Conservation (phyloP, 1,284 basidiomycete species). For the Trichosporon faecale region DNA sequence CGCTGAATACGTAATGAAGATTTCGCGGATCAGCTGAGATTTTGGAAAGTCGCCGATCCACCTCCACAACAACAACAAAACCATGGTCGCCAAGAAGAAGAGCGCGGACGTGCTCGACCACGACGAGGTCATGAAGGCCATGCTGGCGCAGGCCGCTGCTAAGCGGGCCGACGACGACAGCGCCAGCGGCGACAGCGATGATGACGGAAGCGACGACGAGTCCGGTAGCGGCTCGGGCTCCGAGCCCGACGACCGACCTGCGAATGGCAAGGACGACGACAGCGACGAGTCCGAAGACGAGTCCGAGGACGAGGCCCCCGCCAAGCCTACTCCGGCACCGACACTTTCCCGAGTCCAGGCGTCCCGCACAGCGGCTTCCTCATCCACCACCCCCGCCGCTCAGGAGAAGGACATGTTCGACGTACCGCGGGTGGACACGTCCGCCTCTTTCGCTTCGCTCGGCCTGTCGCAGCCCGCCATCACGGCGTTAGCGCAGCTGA, state of each 20-base stretch:
- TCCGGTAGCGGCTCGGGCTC: conserved; percentile 18
- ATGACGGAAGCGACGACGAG: conserved; percentile 22
- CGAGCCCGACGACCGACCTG: conserved; percentile 15
- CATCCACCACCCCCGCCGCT: background rate
- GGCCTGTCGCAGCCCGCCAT: conserved; percentile 72
- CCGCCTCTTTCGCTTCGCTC: conserved; percentile 63
- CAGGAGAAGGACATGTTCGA: conserved; percentile 14
- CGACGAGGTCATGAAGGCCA: conserved; percentile 42
- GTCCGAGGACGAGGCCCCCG: conserved; percentile 7
- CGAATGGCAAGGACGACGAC: background rate
- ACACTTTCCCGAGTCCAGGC: conserved; percentile 31
- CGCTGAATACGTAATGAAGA: conserved; percentile 9
- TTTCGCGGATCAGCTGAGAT: background rate
- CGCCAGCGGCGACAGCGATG: conserved; percentile 17
- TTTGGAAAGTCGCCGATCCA: background rate
- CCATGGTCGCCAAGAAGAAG: conserved; percentile 14
- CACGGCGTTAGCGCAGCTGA: conserved; percentile 71
- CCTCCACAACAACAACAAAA: background rate
- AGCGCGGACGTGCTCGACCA: conserved; percentile 33
- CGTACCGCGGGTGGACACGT: conserved; percentile 66
- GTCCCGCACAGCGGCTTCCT: conserved; percentile 45
- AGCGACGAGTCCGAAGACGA: conserved; percentile 5
- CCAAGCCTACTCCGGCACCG: conserved; percentile 15
- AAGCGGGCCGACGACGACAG: conserved; percentile 22
- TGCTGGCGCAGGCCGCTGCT: conserved; percentile 49